These are phyloP conservation scores for Venturia pyrina DNA, from an alignment of 2,329 filamentous ascomycete genomes.

Conservation along the genomic window DNA sequence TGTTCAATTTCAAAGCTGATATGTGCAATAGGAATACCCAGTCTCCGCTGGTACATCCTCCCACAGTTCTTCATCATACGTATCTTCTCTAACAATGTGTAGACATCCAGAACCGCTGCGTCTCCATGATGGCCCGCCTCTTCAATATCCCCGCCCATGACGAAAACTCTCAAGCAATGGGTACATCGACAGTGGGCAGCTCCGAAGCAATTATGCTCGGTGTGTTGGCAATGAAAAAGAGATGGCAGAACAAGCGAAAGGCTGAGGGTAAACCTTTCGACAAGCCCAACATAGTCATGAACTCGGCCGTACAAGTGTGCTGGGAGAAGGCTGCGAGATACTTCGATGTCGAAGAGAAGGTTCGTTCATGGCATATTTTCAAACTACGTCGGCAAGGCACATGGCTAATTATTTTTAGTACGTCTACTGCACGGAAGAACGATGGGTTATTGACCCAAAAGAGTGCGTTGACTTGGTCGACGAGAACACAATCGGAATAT, in stretches of 20 bases:
- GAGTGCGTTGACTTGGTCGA: slow-evolving; percentile 52
- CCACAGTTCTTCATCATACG: neutral
- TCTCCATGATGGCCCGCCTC: slow-evolving; percentile 63
- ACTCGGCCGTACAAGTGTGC: slow-evolving; percentile 89
- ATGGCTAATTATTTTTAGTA: slow-evolving; percentile 36
- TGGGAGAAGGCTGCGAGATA: slow-evolving; percentile 67
- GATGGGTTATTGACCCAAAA: slow-evolving; percentile 55
- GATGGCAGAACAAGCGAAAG: slow-evolving; percentile 79
- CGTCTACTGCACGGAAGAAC: slow-evolving; percentile 49
- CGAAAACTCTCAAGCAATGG: slow-evolving; percentile 56
- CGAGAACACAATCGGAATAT: slow-evolving; percentile 80
- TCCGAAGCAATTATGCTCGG: slow-evolving; percentile 81
- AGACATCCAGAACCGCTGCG: slow-evolving; percentile 73
- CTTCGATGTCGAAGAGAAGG: slow-evolving; percentile 69
- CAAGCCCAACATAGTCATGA: slow-evolving; percentile 89
- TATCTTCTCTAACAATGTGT: neutral
- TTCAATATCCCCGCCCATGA: slow-evolving; percentile 58
- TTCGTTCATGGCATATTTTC: neutral
- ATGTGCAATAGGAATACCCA: slow-evolving; percentile 38
- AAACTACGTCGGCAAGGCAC: neutral
- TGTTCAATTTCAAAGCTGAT: slow-evolving; percentile 3
- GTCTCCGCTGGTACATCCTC: slow-evolving; percentile 26
- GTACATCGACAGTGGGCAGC: slow-evolving; percentile 80
- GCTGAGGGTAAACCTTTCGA: slow-evolving; percentile 73
- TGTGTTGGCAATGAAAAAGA: slow-evolving; percentile 87